Conservation (phyloP, 257 asterid species). For the Fraxinus anomala region DNA sequence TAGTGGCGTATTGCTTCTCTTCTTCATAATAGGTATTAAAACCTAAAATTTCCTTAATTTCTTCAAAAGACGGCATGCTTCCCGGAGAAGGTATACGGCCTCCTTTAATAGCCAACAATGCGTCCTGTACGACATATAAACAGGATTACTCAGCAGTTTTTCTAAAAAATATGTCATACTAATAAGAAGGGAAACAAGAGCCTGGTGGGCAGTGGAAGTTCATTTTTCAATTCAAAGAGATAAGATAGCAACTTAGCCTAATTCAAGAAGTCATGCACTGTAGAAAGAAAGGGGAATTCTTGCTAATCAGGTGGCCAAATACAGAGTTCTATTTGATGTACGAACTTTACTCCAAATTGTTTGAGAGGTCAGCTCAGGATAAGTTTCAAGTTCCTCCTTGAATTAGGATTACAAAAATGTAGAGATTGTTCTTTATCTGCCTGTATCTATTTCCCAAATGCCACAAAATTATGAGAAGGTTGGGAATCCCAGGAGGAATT, state of each 20-base stretch:
- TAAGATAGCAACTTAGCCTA: not conserved
- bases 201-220: not conserved
- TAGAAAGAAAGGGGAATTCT: not conserved
- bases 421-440: not conserved
- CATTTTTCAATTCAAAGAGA: not conserved
- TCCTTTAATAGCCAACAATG: constrained; percentile 78
- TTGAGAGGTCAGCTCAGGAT: not conserved
- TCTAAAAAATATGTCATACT: not conserved
- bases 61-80: constrained; percentile 91
- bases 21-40: constrained; percentile 77
- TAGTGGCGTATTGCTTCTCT: constrained; percentile 60
- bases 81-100: constrained; percentile 93
- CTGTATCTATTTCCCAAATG: not conserved
- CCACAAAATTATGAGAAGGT: not conserved
- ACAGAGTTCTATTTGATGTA: not conserved
- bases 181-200: not conserved
- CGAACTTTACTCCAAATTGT: not conserved
- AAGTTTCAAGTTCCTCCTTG: not conserved
- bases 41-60: constrained; percentile 83
- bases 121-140: constrained; percentile 57
- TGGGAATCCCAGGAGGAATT: not conserved
- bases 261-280: not conserved
- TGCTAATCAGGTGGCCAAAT: not conserved
- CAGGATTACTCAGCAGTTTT: constrained; percentile 10
- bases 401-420: not conserved